phyloP scores from a whole-genome alignment of 2,329 filamentous ascomycete genomes.

The Periconia macrospinosa region DNA sequence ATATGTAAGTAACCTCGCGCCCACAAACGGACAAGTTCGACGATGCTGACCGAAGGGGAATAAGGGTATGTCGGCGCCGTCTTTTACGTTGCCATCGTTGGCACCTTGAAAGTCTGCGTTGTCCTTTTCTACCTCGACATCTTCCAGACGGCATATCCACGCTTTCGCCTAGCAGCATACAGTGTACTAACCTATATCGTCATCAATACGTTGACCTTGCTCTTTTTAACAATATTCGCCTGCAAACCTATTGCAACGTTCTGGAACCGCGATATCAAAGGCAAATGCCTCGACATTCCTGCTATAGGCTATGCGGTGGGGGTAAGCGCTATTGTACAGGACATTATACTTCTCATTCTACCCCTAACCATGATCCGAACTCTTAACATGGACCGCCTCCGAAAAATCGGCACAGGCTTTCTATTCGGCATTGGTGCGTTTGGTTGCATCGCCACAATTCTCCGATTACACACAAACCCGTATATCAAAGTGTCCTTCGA shows the following conservation, averaged over 20 bases:
- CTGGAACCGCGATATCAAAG: conserved; percentile 29
- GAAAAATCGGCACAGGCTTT: conserved; percentile 23
- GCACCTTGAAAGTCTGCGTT: conserved; percentile 28
- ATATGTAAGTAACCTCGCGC: conserved; percentile 4
- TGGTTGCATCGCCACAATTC: conserved; percentile 28
- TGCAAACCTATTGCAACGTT: conserved; percentile 27
- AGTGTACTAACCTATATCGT: conserved; percentile 18
- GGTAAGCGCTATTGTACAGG: conserved; percentile 24
- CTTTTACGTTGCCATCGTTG: conserved; percentile 22
- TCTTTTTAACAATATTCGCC: conserved; percentile 23
- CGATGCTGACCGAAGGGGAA: background rate
- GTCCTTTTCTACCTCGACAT: conserved; percentile 33
- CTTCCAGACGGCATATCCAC: conserved; percentile 15
- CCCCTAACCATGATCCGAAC: conserved; percentile 24
- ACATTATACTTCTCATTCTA: conserved; percentile 26
- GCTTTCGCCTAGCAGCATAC: conserved; percentile 19
- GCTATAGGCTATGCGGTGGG: conserved; percentile 24
- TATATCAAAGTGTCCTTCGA: conserved; percentile 26
- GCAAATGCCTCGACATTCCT: conserved; percentile 24
- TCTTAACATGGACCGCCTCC: conserved; percentile 22
- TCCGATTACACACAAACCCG: conserved; percentile 24
- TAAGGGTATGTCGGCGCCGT: conserved; percentile 20
- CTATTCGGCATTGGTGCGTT: conserved; percentile 35
- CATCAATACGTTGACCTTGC: conserved; percentile 17
- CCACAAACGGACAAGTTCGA: background rate